Conservation (phyloP, 257 asterid species). For the Paulownia fortunei region DNA sequence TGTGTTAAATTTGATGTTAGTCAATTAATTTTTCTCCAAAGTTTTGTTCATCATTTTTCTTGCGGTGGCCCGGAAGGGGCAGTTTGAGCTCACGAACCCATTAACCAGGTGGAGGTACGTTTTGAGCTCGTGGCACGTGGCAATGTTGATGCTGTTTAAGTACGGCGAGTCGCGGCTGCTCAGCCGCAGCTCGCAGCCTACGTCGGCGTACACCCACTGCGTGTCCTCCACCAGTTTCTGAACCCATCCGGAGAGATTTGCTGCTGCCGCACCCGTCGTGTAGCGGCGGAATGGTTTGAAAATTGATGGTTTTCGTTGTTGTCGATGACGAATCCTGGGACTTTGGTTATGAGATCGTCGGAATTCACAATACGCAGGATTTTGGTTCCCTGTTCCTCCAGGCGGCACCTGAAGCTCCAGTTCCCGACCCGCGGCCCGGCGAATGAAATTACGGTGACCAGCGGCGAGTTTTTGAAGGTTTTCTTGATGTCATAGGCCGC, state of each 20-base stretch:
- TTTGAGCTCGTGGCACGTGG: slow-evolving; percentile 83
- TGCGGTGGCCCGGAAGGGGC: slow-evolving; percentile 81
- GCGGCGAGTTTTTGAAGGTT: slow-evolving; percentile 49
- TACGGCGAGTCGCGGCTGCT: slow-evolving; percentile 80
- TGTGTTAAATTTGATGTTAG: not conserved
- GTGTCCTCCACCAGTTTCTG: slow-evolving; percentile 61
- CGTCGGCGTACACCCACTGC: slow-evolving; percentile 92
- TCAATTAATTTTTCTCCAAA: not conserved
- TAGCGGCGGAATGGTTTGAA: not conserved
- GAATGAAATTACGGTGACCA: slow-evolving; percentile 84
- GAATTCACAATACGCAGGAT: slow-evolving; percentile 84
- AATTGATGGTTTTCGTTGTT: slow-evolving; percentile 21
- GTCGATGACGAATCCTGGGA: slow-evolving; percentile 84
- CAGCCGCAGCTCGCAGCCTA: slow-evolving; percentile 91
- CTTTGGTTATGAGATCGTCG: slow-evolving; percentile 76
- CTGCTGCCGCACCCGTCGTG: slow-evolving; percentile 32
- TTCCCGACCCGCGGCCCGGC: slow-evolving; percentile 97
- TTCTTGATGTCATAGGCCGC: slow-evolving; percentile 80
- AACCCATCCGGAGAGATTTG: slow-evolving; percentile 49
- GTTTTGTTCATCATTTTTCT: slow-evolving; percentile 50
- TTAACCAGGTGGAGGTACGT: slow-evolving; percentile 81
- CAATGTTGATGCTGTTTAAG: slow-evolving; percentile 49
- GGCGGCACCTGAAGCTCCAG: slow-evolving; percentile 60
- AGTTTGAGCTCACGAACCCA: slow-evolving; percentile 74
- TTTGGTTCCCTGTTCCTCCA: slow-evolving; percentile 79